Percentiles rank a stretch among this genome's conserved stretches.
These are phyloP conservation scores for Plasmodium gonderi DNA, from an alignment of 169 alveolate species.

Conservation along the genomic window DNA sequence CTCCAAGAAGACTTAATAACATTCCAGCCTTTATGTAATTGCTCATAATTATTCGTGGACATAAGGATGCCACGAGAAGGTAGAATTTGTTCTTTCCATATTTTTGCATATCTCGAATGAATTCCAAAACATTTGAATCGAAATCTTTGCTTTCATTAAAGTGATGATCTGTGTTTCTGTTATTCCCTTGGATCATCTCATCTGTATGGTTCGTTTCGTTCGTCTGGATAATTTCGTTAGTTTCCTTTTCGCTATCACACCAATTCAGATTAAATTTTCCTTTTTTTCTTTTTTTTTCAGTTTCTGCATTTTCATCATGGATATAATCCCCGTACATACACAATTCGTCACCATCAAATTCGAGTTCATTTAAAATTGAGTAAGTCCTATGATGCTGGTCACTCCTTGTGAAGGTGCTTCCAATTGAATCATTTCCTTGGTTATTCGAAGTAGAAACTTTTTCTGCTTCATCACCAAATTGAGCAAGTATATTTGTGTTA, in stretches of 20 bases:
- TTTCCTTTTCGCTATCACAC: background rate
- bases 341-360: background rate
- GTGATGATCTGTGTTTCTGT: background rate
- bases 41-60: conserved; percentile 74
- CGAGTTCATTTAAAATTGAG: background rate
- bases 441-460: background rate
- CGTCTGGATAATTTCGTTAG: background rate
- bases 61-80: conserved; percentile 79
- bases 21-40: conserved; percentile 77
- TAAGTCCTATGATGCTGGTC: background rate
- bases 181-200: background rate
- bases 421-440: background rate
- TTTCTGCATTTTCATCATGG: conserved; percentile 7
- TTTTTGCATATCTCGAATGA: conserved; percentile 77
- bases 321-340: conserved; percentile 58
- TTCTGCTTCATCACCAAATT: background rate
- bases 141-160: background rate
- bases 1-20: conserved; percentile 79
- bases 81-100: conserved; percentile 78
- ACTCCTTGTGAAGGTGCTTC: background rate
- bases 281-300: background rate
- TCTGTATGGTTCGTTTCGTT: background rate
- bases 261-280: background rate
- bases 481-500: background rate
- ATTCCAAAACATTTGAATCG: conserved; percentile 34